phyloP scores from a whole-genome alignment of 1,284 basidiomycete species.

The Trametes polyzona region DNA sequence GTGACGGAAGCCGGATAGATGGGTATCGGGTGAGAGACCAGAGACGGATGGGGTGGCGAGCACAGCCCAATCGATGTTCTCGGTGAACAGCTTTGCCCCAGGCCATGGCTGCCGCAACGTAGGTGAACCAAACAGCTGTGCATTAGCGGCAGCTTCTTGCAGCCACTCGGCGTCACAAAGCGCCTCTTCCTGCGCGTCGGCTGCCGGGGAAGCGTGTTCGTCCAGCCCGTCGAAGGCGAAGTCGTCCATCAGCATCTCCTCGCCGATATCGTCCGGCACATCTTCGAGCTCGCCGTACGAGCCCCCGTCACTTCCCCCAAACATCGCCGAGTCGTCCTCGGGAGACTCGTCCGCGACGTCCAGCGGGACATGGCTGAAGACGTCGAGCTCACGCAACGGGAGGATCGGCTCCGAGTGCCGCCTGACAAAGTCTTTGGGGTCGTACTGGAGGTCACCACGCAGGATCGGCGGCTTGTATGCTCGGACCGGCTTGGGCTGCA shows the following conservation, averaged over 20 bases:
- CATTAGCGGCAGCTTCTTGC: not conserved
- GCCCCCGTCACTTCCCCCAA: conserved; percentile 5
- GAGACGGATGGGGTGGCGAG: not conserved
- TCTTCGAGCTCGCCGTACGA: not conserved
- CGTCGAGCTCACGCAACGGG: conserved; percentile 21
- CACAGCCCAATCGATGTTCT: conserved; percentile 4
- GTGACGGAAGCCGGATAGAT: not conserved
- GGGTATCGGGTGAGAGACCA: not conserved
- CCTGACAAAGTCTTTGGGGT: conserved; percentile 25
- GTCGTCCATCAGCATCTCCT: conserved; percentile 6
- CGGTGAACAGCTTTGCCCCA: not conserved
- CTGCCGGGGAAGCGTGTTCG: not conserved
- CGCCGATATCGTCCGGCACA: conserved; percentile 1
- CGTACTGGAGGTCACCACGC: conserved; percentile 17
- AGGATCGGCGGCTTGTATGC: conserved; percentile 26
- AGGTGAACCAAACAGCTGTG: not conserved
- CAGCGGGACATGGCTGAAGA: conserved; percentile 20
- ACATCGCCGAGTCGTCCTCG: conserved; percentile 18
- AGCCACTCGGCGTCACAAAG: conserved; percentile 15
- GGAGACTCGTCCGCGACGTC: conserved; percentile 9
- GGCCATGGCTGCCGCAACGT: not conserved
- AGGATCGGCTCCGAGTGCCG: conserved; percentile 22
- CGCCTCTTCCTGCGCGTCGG: not conserved
- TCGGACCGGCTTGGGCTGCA: conserved; percentile 25
- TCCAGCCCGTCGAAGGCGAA: conserved; percentile 6